These are phyloP conservation scores for Leccinum fibrillosum DNA, from an alignment of 768 basidiomycete genomes.

Conservation along the genomic window DNA sequence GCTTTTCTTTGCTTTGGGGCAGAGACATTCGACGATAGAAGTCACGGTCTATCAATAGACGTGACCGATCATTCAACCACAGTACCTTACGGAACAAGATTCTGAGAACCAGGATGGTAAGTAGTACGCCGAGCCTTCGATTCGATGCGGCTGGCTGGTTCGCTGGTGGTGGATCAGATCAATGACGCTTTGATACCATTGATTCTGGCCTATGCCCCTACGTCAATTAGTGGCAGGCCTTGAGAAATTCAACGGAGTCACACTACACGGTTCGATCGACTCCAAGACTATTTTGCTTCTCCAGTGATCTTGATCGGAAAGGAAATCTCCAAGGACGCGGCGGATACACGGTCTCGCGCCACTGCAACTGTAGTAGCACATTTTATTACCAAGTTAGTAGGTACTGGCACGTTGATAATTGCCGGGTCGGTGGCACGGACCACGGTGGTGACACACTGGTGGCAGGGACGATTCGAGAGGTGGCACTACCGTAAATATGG, in stretches of 20 bases:
- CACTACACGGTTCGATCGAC: background rate
- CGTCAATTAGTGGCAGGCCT: background rate
- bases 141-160: background rate
- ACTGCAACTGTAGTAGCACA: background rate
- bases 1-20: background rate
- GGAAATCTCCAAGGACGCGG: background rate
- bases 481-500: background rate
- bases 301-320: background rate
- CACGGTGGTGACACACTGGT: background rate
- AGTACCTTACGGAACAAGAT: background rate
- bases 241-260: background rate
- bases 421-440: background rate
- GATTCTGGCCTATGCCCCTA: background rate
- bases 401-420: background rate
- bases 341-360: background rate
- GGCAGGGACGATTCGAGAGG: slow-evolving; percentile 1
- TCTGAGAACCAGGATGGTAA: background rate
- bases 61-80: background rate
- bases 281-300: background rate
- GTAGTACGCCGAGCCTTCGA: background rate
- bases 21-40: background rate
- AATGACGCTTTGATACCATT: background rate
- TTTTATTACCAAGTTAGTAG: background rate
- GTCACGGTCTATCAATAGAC: background rate
- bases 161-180: background rate